Base-by-base conservation (phyloP, 2,329 filamentous ascomycete species). In the Calonectria pauciramosa region DNA sequence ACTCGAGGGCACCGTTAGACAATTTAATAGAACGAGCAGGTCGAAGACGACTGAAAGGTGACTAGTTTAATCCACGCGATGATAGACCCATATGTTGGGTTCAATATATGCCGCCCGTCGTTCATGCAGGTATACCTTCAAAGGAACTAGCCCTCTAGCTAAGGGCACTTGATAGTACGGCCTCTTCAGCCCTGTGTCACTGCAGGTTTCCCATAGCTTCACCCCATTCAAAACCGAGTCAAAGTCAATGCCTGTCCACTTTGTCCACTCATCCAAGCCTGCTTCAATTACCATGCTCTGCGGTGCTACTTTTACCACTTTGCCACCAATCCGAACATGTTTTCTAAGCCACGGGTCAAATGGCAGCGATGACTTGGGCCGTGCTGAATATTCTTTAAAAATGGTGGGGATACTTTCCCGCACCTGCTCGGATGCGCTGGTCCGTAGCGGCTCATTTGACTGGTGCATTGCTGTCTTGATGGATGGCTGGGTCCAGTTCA, bases 41-140 rank as follows among this genome's bases (percentile, higher is more conserved):
- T n/a, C 20, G 2, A 10, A 47, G 44, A 47, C 11, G 13, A n/a
- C 9, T 13, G 3, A n/a, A 4, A 8, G 9, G 1, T 7, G 16
- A 47, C 41, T 56, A 3, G 10, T 26, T 60, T 10, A 26, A 23
- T 38, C 56, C 14, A 60, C 16, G 4, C n/a, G 7, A 60, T 60
- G 56, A 2, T 60, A 60, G 56, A 60, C 34, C 56, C 34, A 60
- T 18, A 60, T 41, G 14, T 60, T 60, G 16, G 56, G 56, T 18
- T 60, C 56, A 23, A 60, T 32, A 26, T 60, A 60, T 4, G 3
- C 23, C 3, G 56, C 34, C 9, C n/a, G 16, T 18, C 30, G 32
- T 11, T 60, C 56, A 8, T 60, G 23, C 36, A 18, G 2, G 14
- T 38, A 60, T 14, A 60, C 34, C 23, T 41, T 41, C n/a, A 60